Evolutionary conservation across 192 early-diverging fungal genomes (phyloP), one percentile per base, ranked within the genome.

Genomic region (Geranomyces variabilis): DNA sequence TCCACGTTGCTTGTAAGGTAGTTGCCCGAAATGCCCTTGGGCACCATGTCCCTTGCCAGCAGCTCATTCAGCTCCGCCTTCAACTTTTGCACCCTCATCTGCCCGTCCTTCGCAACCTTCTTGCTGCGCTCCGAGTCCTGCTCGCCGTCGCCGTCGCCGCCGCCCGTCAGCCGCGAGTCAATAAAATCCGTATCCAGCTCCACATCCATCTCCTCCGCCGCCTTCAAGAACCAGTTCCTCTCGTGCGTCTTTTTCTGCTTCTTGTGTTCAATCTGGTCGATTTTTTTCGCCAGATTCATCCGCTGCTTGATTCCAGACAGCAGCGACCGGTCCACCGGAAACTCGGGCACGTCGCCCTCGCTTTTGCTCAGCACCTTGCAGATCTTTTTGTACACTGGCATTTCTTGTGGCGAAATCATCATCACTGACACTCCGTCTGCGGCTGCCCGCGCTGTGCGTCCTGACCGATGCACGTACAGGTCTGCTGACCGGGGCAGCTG

Each of bases 401-500:
- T 74, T 69, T 99, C 96, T 60, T 94, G 88, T 22, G 96, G 94
- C 29, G 90, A 88, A 67, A 87, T 89, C 47, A 99, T 76, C 82
- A 94, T 80, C 24, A 99, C 77, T 41, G 87, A 89, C 26, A 96
- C 79, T 65, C 96, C 96, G 63, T 93, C 91, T 21, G 78, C 83
- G 31, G 81, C 68, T n/a, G 91, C 94, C 70, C 96, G 89, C 8
- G 95, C 96, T 0, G 96, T 99, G 70, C 96, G 89, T 47, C 96
- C 96, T 73, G 89, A 90, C 12, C 96, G 86, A 77, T 99, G 96
- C 30, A 99, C 92, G 74, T 99, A 99, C n/a, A 96, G 84, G 53
- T 99, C 94, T 28, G 92, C 89, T 9, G 90, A 90, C 19, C 94
- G 87, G 66, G 96, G 95, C 7, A 96, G 68, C 70, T 99, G 96